Evolutionary conservation across 495 filamentous ascomycete species (phyloP).

Genomic region (Aspergillus carlsbadensis): DNA sequence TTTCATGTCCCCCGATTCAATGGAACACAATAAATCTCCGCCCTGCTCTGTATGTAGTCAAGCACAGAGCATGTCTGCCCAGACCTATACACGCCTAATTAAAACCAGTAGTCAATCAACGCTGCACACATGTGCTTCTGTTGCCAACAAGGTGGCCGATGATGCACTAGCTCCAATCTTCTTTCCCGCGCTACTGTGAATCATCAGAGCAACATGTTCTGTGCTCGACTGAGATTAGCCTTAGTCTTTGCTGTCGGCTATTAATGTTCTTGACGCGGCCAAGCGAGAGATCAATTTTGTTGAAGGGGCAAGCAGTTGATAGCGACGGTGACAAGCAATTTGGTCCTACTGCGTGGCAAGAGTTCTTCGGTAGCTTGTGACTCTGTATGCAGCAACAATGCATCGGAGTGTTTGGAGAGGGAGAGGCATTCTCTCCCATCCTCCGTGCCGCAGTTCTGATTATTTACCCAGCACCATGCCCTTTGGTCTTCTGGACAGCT

Average conservation of each 20-base stretch:
- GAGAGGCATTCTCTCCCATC: background rate
- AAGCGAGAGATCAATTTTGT: background rate
- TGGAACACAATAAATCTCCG: no score
- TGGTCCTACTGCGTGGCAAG: background rate
- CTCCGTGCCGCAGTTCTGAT: background rate
- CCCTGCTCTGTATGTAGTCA: no score
- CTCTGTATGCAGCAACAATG: background rate
- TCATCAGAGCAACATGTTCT: conserved; percentile 5
- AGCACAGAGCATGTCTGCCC: conserved; percentile 1
- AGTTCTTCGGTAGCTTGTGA: background rate
- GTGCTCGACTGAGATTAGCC: background rate
- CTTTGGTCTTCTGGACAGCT: conserved; percentile 2
- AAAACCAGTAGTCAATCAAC: conserved; percentile 17
- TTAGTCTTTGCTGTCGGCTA: background rate
- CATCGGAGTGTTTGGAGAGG: background rate
- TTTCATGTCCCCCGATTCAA: background rate
- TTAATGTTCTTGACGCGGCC: background rate
- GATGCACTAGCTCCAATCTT: conserved; percentile 20
- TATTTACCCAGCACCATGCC: background rate
- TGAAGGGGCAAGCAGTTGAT: background rate
- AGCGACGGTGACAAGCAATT: background rate
- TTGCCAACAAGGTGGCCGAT: conserved; percentile 27
- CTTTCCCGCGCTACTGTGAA: conserved; percentile 14
- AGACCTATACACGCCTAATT: background rate
- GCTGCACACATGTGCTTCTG: conserved; percentile 25